Evolutionary conservation across 1,139 yeast species (phyloP).

Genomic region (Yamadazyma triangularis): DNA sequence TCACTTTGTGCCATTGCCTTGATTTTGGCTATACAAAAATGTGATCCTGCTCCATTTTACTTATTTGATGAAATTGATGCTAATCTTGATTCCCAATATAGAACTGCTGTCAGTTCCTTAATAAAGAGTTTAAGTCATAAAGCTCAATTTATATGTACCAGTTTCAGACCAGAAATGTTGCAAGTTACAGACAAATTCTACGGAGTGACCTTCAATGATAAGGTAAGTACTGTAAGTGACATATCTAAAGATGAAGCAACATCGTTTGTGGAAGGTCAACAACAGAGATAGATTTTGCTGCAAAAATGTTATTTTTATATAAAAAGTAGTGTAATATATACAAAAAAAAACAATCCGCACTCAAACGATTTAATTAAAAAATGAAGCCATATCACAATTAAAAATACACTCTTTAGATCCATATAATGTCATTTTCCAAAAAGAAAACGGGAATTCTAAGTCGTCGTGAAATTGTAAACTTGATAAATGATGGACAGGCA

Average conservation of each 20-base stretch:
- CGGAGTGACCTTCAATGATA: slow-evolving; percentile 81
- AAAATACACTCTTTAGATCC: no score
- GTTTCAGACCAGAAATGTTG: slow-evolving; percentile 91
- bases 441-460: slow-evolving; percentile 5
- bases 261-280: slow-evolving; percentile 71
- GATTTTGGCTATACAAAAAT: slow-evolving; percentile 86
- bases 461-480: slow-evolving; percentile 27
- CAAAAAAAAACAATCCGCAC: neutral
- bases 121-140: slow-evolving; percentile 57
- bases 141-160: slow-evolving; percentile 93
- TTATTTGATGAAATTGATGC: slow-evolving; percentile 96
- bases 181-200: slow-evolving; percentile 82
- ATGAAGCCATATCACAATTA: neutral
- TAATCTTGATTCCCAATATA: slow-evolving; percentile 86
- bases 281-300: slow-evolving; percentile 12
- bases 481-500: slow-evolving; percentile 64
- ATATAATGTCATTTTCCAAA: no score
- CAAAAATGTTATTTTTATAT: neutral
- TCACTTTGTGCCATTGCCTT: slow-evolving; percentile 92
- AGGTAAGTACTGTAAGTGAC: slow-evolving; percentile 74
- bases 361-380: neutral
- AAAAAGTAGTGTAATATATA: neutral
- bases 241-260: slow-evolving; percentile 72
- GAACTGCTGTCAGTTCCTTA: slow-evolving; percentile 81
- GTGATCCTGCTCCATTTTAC: slow-evolving; percentile 97